Evolutionary conservation across 1,284 basidiomycete species (phyloP), one percentile per base, ranked within the genome.

Genomic region (Puccinia hordei): DNA sequence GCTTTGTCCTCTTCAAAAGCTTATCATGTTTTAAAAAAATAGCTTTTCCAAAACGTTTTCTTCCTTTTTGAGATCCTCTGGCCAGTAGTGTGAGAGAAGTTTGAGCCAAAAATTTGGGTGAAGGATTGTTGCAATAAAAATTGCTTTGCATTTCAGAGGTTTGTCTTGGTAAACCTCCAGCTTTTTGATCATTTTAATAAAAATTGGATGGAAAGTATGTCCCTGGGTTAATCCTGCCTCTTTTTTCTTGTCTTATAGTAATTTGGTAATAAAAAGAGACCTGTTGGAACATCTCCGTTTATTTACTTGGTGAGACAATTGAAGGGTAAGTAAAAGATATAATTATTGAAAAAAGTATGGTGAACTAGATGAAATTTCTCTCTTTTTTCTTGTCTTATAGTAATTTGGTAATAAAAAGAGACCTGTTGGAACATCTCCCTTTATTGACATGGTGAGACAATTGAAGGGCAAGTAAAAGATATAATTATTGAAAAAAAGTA

Each of bases 241-340:
- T 51, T 71, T 71, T 44, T 71, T 27, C 49, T 71, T 41, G 13
- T 49, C n/a, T n/a, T n/a, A n/a, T n/a, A n/a, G n/a, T n/a, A n/a
- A n/a, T n/a, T n/a, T n/a, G n/a, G n/a, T n/a, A n/a, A n/a, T n/a
- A n/a, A n/a, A n/a, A n/a, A n/a, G n/a, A n/a, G n/a, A n/a, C n/a
- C n/a, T n/a, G n/a, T n/a, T n/a, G n/a, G n/a, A n/a, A n/a, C n/a
- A n/a, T n/a, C n/a, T n/a, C n/a, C n/a, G n/a, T n/a, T n/a, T n/a
- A n/a, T n/a, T n/a, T n/a, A n/a, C n/a, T n/a, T n/a, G n/a, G n/a
- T n/a, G n/a, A n/a, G n/a, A n/a, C n/a, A n/a, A n/a, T n/a, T n/a
- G n/a, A n/a, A n/a, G n/a, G n/a, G n/a, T n/a, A n/a, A n/a, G n/a
- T n/a, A 30, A 10, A 27, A 3, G 9, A 4, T 4, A 61, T 13